phyloP scores from a whole-genome alignment of 805 yeast genomes.

The Ogataea corticis region DNA sequence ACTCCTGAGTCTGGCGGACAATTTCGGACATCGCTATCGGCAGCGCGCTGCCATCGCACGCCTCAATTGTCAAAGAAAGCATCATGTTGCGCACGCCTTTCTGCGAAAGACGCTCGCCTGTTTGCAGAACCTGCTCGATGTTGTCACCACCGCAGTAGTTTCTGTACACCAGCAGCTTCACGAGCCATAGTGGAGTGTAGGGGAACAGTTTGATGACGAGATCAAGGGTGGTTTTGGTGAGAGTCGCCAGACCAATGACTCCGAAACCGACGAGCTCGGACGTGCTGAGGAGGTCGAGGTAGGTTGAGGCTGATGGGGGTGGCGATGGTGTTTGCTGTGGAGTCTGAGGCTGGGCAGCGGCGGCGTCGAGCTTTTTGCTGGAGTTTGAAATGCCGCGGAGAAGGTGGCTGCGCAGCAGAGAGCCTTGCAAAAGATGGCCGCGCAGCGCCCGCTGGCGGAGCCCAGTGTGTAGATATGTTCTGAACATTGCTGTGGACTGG shows the following conservation, averaged over 20 bases:
- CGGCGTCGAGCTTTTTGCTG: background rate
- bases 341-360: background rate
- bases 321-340: background rate
- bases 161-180: slow-evolving; percentile 74
- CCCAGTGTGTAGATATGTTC: too few species aligned
- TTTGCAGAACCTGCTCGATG: slow-evolving; percentile 62
- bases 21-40: slow-evolving; percentile 51
- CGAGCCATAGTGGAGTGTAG: slow-evolving; percentile 66
- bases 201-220: slow-evolving; percentile 68
- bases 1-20: slow-evolving; percentile 61
- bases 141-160: slow-evolving; percentile 91
- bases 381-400: background rate
- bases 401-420: too few species aligned
- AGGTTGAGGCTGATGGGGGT: slow-evolving; percentile 22
- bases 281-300: slow-evolving; percentile 53
- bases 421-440: too few species aligned
- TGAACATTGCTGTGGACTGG: too few species aligned
- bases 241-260: slow-evolving; percentile 68
- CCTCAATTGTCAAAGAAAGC: slow-evolving; percentile 92
- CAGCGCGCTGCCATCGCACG: slow-evolving; percentile 75
- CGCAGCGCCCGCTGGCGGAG: too few species aligned
- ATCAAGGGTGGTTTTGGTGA: slow-evolving; percentile 62
- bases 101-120: slow-evolving; percentile 64
- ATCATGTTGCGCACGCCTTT: slow-evolving; percentile 92
- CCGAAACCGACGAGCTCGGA: slow-evolving; percentile 63